Conservation (phyloP, 768 basidiomycete species). For the Pleurotus tuoliensis region DNA sequence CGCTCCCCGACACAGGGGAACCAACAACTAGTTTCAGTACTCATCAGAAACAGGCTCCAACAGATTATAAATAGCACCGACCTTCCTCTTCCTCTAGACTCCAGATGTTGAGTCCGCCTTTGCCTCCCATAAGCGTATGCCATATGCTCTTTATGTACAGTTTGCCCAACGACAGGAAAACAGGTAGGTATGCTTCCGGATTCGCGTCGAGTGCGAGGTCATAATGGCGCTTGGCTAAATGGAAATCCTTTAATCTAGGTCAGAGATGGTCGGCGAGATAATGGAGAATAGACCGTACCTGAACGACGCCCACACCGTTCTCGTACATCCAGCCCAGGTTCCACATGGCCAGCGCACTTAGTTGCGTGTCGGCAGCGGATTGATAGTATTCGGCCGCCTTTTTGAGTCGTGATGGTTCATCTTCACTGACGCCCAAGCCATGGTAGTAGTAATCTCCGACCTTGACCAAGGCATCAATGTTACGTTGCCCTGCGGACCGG, state of each 20-base stretch:
- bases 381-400: constrained; percentile 94
- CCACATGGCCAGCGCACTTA: constrained; percentile 96
- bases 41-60: constrained; percentile 5
- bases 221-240: constrained; percentile 94
- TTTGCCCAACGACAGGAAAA: constrained; percentile 75
- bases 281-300: constrained; percentile 39
- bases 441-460: constrained; percentile 97
- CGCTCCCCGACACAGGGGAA: constrained; percentile 6
- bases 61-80: constrained; percentile 15
- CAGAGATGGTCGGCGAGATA: neutral
- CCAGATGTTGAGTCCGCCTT: constrained; percentile 68
- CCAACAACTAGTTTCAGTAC: neutral
- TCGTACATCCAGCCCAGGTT: constrained; percentile 99
- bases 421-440: constrained; percentile 75
- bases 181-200: constrained; percentile 84
- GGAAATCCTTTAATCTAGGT: constrained; percentile 66
- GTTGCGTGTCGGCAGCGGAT: constrained; percentile 87
- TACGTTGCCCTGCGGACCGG: constrained; percentile 88
- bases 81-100: constrained; percentile 48
- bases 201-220: constrained; percentile 88
- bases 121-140: constrained; percentile 73
- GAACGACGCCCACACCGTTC: constrained; percentile 87
- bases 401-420: constrained; percentile 65
- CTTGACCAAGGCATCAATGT: constrained; percentile 96
- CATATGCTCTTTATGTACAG: constrained; percentile 81